A percentile compares a stretch with the other conserved stretches of the same genome.
phyloP scores from a whole-genome alignment of 2,329 filamentous ascomycete genomes.

The Fusarium sp. region DNA sequence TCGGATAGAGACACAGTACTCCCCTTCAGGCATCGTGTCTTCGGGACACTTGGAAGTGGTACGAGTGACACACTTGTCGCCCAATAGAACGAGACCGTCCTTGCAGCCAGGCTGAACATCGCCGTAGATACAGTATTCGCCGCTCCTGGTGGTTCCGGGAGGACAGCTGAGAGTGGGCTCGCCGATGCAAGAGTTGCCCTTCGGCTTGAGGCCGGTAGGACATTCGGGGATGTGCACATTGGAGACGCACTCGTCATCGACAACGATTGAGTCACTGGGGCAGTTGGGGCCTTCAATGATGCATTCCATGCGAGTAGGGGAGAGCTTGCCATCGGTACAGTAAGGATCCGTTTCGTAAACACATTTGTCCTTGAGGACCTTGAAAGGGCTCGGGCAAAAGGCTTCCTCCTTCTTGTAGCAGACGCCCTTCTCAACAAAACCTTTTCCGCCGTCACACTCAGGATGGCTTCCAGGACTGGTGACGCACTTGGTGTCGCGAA shows the following conservation, averaged over 20 bases:
- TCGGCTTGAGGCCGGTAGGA: not conserved
- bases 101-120: not conserved
- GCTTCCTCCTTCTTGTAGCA: constrained; percentile 2
- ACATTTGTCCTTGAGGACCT: not conserved
- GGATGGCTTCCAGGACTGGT: not conserved
- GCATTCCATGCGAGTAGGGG: not conserved
- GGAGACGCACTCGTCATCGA: not conserved
- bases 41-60: not conserved
- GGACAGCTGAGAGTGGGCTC: not conserved
- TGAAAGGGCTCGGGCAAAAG: not conserved
- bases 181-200: not conserved
- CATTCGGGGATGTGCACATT: not conserved
- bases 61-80: not conserved
- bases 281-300: not conserved
- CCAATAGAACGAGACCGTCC: not conserved
- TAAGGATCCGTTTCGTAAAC: not conserved
- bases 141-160: not conserved
- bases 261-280: not conserved
- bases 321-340: not conserved
- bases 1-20: not conserved
- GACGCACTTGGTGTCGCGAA: not conserved
- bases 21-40: not conserved
- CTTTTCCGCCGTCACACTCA: not conserved
- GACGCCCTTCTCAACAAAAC: not conserved
- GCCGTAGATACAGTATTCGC: constrained; percentile 1